Base-by-base conservation (phyloP, 1,284 basidiomycete species). In the Somion occarium region DNA sequence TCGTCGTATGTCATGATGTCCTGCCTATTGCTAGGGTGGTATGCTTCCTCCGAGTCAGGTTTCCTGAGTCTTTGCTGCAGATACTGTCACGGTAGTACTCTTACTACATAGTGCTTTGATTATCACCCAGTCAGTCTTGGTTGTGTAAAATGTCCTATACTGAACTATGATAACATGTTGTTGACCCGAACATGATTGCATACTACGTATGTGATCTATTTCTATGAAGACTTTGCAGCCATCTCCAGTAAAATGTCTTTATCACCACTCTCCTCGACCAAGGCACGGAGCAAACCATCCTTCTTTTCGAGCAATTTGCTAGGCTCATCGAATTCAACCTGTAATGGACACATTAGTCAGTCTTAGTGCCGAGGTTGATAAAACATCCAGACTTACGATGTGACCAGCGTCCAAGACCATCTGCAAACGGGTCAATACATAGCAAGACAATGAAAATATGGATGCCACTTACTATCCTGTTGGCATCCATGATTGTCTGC, bases 251-350 rank as follows among this genome's bases (percentile, higher is more conserved):
- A 23, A 15, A 43, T 13, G 23, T 77, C 76, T 52, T 64, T 77
- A 57, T 83, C 80, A 2, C 69, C 74, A 56, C 79, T 82, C 56
- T 78, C 78, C 52, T 85, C 78, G 1, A 88, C 81, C 25, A 88
- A 68, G 19, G 74, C 68, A 2, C 78, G 75, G 54, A 89, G 76
- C 51, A 66, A 59, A 9, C 82, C 77, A 23, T 72, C 66, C 44
- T 76, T 63, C 19, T 74, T 75, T 47, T 73, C 65, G 48, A 91
- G 72, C 5, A 93, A 72, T 22, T 73, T 72, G n/a, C 67, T 67
- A 0, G 90, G 90, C 44, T 74, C 74, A 59, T 77, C 80, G 51
- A 77, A 83, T 59, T 84, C 82, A 30, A 75, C 73, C 77, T 81
- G 52, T 2, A 41, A 45, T 41, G 34, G 38, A 2, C 11, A 9